Base-by-base conservation (phyloP, 2,329 filamentous ascomycete species). In the Penicillium palitans region DNA sequence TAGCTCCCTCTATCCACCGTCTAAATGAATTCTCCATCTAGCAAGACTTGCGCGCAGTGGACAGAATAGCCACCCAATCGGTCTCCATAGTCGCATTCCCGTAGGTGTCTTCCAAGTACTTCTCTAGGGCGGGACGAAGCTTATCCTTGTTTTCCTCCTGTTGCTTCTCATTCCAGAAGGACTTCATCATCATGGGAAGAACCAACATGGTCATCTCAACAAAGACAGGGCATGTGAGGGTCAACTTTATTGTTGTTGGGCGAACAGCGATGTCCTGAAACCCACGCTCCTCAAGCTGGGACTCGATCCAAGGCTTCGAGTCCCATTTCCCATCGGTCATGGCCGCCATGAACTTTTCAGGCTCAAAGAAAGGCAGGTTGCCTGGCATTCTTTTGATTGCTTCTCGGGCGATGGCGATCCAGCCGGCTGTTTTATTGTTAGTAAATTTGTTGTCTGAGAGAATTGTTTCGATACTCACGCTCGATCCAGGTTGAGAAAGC, bases 401-500 rank as follows among this genome's bases (percentile, higher is more conserved):
- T 25, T 58, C 49, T 52, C 63, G 60, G 7, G 70, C 46, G n/a
- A 72, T 52, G 3, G 57, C 12, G 6, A 69, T 13, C 72, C 73
- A 76, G 33, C 66, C 67, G 9, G 68, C 67, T 68, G 31, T 21
- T 35, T 33, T 37, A 21, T 8, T 17, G n/a, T 58, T n/a, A 58
- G 37, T 61, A 33, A 52, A 19, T 24, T 4, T 52, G 6, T 9
- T 15, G 41, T 33, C 39, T 24, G 7, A 17, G 13, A 24, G 2
- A 25, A 19, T 19, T 3, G 4, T 24, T n/a, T 44, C 9, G 24
- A 10, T 1, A 60, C 70, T 61, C 52, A 72, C 71, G 59, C 8
- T 73, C 57, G 66, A 71, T 70, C 74, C 75, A 78, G 25, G 70
- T 72, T 2, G 72, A 68, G 57, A 74, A 68, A 25, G 70, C 74